Conservation (phyloP, 306 rosid genomes). For the Cucumis melo region DNA sequence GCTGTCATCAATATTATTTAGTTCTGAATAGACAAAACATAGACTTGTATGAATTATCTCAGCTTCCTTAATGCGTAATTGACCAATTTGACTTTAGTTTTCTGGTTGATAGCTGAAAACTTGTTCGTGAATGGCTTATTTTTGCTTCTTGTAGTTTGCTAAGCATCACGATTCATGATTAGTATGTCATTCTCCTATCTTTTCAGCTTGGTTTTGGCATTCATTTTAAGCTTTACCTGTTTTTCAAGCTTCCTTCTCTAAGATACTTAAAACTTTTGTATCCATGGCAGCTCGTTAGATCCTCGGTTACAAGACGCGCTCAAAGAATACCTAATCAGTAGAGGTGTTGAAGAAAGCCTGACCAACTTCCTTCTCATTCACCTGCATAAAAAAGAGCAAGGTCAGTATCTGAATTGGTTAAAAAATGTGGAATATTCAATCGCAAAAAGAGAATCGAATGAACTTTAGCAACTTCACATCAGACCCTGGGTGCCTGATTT, state of each 20-base stretch:
- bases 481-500: background rate
- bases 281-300: constrained; percentile 35
- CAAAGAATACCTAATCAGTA: constrained; percentile 40
- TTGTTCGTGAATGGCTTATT: background rate
- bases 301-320: constrained; percentile 29
- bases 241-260: background rate
- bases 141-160: background rate
- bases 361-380: constrained; percentile 52
- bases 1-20: background rate
- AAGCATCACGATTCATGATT: background rate
- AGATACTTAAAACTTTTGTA: background rate
- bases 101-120: background rate
- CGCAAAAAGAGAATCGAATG: background rate
- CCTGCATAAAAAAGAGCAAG: constrained; percentile 54
- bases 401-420: constrained; percentile 66
- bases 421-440: constrained; percentile 32
- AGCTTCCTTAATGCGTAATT: background rate
- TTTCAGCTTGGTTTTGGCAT: background rate
- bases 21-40: background rate
- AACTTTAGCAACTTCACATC: background rate
- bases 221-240: background rate
- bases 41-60: background rate
- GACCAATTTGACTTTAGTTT: background rate
- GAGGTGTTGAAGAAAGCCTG: constrained; percentile 49
- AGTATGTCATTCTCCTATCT: background rate